Evolutionary conservation across 1,284 basidiomycete genomes (phyloP).

Genomic region (Wallemia mellicola): DNA sequence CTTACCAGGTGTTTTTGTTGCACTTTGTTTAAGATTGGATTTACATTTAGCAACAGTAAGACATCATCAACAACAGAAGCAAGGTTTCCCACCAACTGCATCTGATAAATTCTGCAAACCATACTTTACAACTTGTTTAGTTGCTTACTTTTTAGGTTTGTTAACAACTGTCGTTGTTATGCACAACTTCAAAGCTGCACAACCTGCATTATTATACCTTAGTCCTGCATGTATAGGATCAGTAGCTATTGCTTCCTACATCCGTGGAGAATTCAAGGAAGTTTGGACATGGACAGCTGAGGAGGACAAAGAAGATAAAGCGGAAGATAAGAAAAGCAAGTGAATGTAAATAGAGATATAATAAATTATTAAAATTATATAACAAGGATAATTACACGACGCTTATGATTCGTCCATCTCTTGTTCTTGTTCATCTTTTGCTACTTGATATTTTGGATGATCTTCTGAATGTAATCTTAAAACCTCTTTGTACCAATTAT

Average conservation of each 20-base stretch:
- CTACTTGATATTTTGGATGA: not conserved
- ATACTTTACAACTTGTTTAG: constrained; percentile 44
- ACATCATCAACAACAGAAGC: constrained; percentile 7
- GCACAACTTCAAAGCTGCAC: constrained; percentile 47
- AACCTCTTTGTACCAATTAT: not conserved
- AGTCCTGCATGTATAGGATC: constrained; percentile 23
- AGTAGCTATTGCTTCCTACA: constrained; percentile 14
- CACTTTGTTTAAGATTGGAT: constrained; percentile 68
- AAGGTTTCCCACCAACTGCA: constrained; percentile 9
- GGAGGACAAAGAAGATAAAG: constrained; percentile 6
- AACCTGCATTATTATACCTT: constrained; percentile 78
- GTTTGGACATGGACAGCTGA: constrained; percentile 12
- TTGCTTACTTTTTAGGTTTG: constrained; percentile 51
- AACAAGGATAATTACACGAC: not conserved
- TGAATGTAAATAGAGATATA: not conserved
- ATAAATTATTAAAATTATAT: not conserved
- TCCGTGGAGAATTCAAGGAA: constrained; percentile 14
- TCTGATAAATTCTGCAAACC: constrained; percentile 26
- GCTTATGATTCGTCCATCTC: not conserved
- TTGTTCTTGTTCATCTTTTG: not conserved
- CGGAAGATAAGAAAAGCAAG: constrained; percentile 11
- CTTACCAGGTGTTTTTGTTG: constrained; percentile 36
- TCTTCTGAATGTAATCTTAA: not conserved
- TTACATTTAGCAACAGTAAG: constrained; percentile 21
- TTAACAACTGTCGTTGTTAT: constrained; percentile 56